Base-by-base conservation (phyloP, 176 grass and related monocot genomes). In the Triticum timopheevii region DNA sequence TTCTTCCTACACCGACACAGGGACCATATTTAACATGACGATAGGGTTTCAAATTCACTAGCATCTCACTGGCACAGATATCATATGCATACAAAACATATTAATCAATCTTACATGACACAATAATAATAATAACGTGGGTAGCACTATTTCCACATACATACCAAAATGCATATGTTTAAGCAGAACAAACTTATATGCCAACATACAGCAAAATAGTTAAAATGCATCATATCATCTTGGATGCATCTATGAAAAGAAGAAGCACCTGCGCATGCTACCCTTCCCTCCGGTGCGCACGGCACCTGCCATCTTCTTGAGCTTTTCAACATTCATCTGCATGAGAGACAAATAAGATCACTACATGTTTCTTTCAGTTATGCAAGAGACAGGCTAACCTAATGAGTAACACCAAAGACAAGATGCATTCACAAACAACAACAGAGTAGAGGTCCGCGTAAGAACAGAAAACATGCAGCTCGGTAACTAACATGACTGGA, bases 271-370 rank as follows among this genome's bases (percentile, higher is more conserved):
- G 87, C 94, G 94, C 91, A 96, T 88, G 85, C 94, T 96, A 35
- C 94, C 94, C 89, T 96, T 96, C 10, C 94, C 94, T 65, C 94
- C 94, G 13, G 94, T 96, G 79, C 94, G 94, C 77, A 96, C 94
- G 8, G 94, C 94, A 90, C 94, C 84, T 61, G 91, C 94, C 79
- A 96, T 96, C 92, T 93, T 96, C 89, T 93, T 90, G 73, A 96
- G 86, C 80, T 87, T 96, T 12, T 93, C 94, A 63, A 91, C 90
- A 93, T 96, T 85, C 94, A 96, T 96, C 94, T 96, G 79, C 28
- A 79, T 59, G 81, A 61, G 36, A 66, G 5, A 91, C 44, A 85
- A 77, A 85, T 38, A 77, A 85, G 74, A 33, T 79, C 62, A 90
- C 23, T 58, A 72, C 24, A 47, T 13, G 28, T 12, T 62, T 61